Conservation (phyloP, 495 filamentous ascomycete species). For the Polyplosphaeria fusca region DNA sequence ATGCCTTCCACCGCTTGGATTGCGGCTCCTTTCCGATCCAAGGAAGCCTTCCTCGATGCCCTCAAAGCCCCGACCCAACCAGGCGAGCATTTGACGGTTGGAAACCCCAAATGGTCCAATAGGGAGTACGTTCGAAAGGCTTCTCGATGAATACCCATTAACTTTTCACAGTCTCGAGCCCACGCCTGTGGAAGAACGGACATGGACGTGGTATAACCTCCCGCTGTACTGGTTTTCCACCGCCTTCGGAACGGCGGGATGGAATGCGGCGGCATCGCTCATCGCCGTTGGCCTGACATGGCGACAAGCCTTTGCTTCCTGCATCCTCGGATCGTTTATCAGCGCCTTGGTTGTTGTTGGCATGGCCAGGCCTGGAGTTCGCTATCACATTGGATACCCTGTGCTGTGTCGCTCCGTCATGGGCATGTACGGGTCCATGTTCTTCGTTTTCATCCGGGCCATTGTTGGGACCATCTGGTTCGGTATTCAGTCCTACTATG, state of each 20-base stretch:
- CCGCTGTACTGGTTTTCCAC: slow-evolving; percentile 9
- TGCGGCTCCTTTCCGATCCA: slow-evolving; percentile 1
- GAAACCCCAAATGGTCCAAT: slow-evolving; percentile 11
- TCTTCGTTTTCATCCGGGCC: slow-evolving; percentile 15
- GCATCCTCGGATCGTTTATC: slow-evolving; percentile 13
- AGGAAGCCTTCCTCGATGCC: slow-evolving; percentile 10
- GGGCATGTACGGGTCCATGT: slow-evolving; percentile 21
- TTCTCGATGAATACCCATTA: background rate
- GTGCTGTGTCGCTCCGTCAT: slow-evolving; percentile 5
- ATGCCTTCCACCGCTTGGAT: background rate
- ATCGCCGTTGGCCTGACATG: slow-evolving; percentile 10
- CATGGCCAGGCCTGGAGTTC: slow-evolving; percentile 6
- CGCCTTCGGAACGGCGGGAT: slow-evolving; percentile 8
- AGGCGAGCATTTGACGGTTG: slow-evolving; percentile 1
- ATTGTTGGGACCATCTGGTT: slow-evolving; percentile 9
- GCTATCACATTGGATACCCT: slow-evolving; percentile 16
- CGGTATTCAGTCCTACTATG: slow-evolving; percentile 10
- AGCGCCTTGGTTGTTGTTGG: slow-evolving; percentile 3
- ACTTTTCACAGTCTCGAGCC: slow-evolving; percentile 3
- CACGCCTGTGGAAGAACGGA: slow-evolving; percentile 6
- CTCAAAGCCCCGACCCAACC: background rate
- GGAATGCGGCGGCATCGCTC: slow-evolving; percentile 10
- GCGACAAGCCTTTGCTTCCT: slow-evolving; percentile 12
- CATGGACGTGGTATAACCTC: slow-evolving; percentile 15
- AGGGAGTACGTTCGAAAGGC: background rate